Base-by-base conservation (phyloP, 1,284 basidiomycete genomes). In the Limonomyces culmigenus region DNA sequence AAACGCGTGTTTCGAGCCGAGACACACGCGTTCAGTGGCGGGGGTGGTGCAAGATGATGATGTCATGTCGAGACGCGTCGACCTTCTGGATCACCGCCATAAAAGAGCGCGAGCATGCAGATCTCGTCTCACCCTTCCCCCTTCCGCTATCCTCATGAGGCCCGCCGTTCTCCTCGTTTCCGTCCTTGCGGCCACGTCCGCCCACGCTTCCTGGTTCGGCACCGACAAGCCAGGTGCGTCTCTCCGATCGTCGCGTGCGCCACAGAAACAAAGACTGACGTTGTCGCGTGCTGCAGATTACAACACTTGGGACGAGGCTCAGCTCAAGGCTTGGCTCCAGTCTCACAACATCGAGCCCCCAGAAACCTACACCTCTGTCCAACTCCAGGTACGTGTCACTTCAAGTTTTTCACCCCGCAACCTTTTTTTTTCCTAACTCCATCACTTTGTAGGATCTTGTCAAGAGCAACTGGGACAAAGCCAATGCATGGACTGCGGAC, bases 261-360 rank as follows among this genome's bases (percentile, higher is more conserved):
- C 4, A 13, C 19, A 16, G 20, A 25, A 13, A 16, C 4, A 18
- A n/a, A n/a, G 3, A 30, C 32, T 15, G 41, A 40, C 39, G 44
- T 47, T 32, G 40, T 41, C 15, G 37, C 44, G 29, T 48, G 48
- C 39, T 44, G 53, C 64, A 45, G 62, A 65, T 31, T 81, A 79
- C 47, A 50, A 60, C 6, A 58, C 61, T 31, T 85, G 81, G 81
- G 70, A 74, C 18, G 52, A 62, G 18, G 52, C 62, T 15, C 64
- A 86, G 47, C 67, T 87, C 19, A 58, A 65, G 39, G 48, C 65
- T 31, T 88, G 83, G 79, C 72, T 88, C 39, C 59, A 73, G 30
- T 67, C 74, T 4, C 75, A 84, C 54, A 67, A 72, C 42, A 62
- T 88, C 45, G 59, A 67, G 10, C 53, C 71, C 10, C 73, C 74